Conservation (phyloP, 495 filamentous ascomycete genomes). For the Podospora pseudoanserina region DNA sequence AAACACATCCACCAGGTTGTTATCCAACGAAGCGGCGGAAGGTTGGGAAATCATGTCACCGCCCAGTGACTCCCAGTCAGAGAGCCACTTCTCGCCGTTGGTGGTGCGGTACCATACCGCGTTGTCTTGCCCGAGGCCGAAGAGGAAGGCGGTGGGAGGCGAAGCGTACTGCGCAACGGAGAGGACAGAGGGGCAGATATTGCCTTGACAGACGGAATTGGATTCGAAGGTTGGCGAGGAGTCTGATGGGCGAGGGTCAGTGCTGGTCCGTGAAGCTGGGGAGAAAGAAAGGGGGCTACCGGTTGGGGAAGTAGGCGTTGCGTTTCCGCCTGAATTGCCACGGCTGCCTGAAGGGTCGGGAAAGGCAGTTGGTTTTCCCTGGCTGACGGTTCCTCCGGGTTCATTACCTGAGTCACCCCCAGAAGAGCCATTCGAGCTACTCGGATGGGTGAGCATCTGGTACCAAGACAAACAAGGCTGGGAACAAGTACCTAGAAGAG, state of each 20-base stretch:
- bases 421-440: neutral
- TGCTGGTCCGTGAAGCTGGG: too few relatives aligned
- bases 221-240: neutral
- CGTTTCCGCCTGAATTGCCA: neutral
- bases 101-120: slow-evolving; percentile 5
- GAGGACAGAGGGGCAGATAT: slow-evolving; percentile 1
- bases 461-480: neutral
- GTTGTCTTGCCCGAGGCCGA: slow-evolving; percentile 2
- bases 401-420: neutral
- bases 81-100: slow-evolving; percentile 9
- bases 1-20: neutral
- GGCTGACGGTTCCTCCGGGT: neutral
- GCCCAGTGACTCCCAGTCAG: slow-evolving; percentile 6
- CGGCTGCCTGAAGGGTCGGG: neutral
- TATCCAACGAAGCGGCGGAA: neutral
- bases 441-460: neutral
- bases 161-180: neutral
- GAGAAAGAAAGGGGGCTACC: too few relatives aligned
- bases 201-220: neutral
- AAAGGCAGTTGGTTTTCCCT: neutral
- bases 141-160: slow-evolving; percentile 5
- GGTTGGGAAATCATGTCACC: slow-evolving; percentile 2
- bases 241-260: neutral
- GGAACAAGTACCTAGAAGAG: neutral
- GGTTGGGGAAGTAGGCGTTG: neutral